Evolutionary conservation across 2,329 filamentous ascomycete genomes (phyloP).

Genomic region (Verticillium zaregamsianum): DNA sequence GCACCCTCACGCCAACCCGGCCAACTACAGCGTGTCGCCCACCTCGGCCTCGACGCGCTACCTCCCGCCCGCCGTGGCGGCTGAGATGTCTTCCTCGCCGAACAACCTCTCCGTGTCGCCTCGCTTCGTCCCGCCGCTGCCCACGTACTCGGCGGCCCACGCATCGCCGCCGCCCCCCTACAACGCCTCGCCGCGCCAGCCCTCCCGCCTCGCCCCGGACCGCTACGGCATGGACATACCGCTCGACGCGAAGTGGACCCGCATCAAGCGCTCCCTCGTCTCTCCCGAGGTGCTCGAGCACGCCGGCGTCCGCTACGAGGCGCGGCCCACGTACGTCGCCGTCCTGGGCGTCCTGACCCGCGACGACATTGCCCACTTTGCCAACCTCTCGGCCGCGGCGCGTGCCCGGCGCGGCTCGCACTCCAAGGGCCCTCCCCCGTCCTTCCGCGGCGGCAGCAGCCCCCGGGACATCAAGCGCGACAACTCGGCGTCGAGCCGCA

Average conservation of each 20-base stretch:
- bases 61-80: constrained; percentile 20
- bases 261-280: constrained; percentile 49
- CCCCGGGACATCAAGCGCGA: constrained; percentile 6
- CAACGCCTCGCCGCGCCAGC: constrained; percentile 16
- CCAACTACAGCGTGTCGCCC: constrained; percentile 31
- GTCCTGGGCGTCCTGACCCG: constrained; percentile 51
- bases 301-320: constrained; percentile 56
- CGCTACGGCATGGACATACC: constrained; percentile 53
- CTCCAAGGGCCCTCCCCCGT: constrained; percentile 2
- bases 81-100: constrained; percentile 29
- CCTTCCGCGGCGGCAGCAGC: background rate
- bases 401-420: constrained; percentile 23
- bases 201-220: constrained; percentile 48
- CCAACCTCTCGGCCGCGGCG: constrained; percentile 42
- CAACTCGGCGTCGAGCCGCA: constrained; percentile 27
- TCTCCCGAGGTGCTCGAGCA: constrained; percentile 54
- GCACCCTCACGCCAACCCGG: constrained; percentile 23
- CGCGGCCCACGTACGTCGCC: constrained; percentile 56
- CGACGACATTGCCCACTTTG: constrained; percentile 48
- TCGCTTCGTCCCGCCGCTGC: constrained; percentile 31
- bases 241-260: constrained; percentile 55
- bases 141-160: constrained; percentile 17
- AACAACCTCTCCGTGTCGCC: constrained; percentile 32
- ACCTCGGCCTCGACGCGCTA: constrained; percentile 27
- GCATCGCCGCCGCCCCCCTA: constrained; percentile 12